Base-by-base conservation (phyloP, 345 rosid species). In the Salix arbutifolia region DNA sequence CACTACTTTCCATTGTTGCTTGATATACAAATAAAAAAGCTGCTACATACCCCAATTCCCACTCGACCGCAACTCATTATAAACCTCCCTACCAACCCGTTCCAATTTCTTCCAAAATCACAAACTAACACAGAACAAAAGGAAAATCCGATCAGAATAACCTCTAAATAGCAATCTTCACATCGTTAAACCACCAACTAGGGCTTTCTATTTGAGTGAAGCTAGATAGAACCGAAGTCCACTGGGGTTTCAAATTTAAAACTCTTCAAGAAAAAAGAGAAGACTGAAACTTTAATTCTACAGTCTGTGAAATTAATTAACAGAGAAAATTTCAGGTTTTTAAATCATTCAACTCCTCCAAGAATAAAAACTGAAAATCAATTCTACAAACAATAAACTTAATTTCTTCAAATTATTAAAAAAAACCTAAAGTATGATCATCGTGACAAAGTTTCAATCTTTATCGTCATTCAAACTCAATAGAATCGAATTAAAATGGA, bases 1-100 rank as follows among this genome's bases (percentile, higher is more conserved):
- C 93, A 91, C 92, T 84, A 91, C 92, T 84, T 88, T 91, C 91
- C 99, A 96, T 96, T 77, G 53, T 85, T 89, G 46, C 78, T 88
- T 62, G 77, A 79, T 76, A 81, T 77, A 77, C 67, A 76, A 78
- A 71, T 75, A 85, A 84, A 76, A 10, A 40, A 42, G 44, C 53
- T 68, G 70, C 82, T 76, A 74, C 88, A 84, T 80, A 87, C 82
- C 77, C 87, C 85, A 74, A 86, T 89, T 78, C 93, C 93, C 70
- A 86, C 86, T 75, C 81, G 82, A 71, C 78, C 71, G 75, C 85
- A 82, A 69, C 82, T 71, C 92, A 89, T 90, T 48, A 83, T 85
- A 83, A 53, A 67, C 61, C 77, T 60, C 80, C 79, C 86, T 72
- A 85, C 35, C 37, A 50, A 61, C 68, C 46, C 69, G 46, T 35